Evolutionary conservation across 2,329 filamentous ascomycete species (phyloP).

Genomic region (Penicillium sp.): DNA sequence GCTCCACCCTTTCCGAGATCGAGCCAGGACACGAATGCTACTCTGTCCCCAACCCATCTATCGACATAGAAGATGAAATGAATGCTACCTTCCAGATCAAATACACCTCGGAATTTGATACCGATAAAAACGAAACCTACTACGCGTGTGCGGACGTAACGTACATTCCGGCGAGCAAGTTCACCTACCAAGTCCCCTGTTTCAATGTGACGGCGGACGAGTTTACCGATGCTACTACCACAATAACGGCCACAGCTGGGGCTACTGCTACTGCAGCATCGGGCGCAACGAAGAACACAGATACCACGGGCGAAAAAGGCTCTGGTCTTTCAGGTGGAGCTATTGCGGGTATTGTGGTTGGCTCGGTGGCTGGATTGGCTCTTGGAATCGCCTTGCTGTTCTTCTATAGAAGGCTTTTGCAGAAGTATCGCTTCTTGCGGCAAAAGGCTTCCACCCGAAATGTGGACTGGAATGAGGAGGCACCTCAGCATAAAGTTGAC

Average conservation of each 20-base stretch:
- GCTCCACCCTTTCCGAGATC: slow-evolving; percentile 39
- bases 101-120: slow-evolving; percentile 46
- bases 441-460: background rate
- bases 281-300: slow-evolving; percentile 8
- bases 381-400: slow-evolving; percentile 22
- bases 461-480: background rate
- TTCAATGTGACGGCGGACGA: slow-evolving; percentile 45
- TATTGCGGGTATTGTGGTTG: slow-evolving; percentile 47
- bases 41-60: slow-evolving; percentile 39
- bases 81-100: slow-evolving; percentile 51
- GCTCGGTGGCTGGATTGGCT: slow-evolving; percentile 22
- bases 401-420: background rate
- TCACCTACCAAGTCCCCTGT: slow-evolving; percentile 46
- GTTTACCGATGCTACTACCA: slow-evolving; percentile 23
- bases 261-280: slow-evolving; percentile 14
- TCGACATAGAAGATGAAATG: slow-evolving; percentile 36
- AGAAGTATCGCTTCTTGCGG: background rate
- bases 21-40: slow-evolving; percentile 49
- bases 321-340: slow-evolving; percentile 39
- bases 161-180: slow-evolving; percentile 43
- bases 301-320: background rate
- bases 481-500: background rate
- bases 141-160: slow-evolving; percentile 52
- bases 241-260: slow-evolving; percentile 21
- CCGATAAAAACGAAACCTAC: slow-evolving; percentile 45